Evolutionary conservation across 306 rosid genomes (phyloP).

Genomic region (Carpinus fangiana): DNA sequence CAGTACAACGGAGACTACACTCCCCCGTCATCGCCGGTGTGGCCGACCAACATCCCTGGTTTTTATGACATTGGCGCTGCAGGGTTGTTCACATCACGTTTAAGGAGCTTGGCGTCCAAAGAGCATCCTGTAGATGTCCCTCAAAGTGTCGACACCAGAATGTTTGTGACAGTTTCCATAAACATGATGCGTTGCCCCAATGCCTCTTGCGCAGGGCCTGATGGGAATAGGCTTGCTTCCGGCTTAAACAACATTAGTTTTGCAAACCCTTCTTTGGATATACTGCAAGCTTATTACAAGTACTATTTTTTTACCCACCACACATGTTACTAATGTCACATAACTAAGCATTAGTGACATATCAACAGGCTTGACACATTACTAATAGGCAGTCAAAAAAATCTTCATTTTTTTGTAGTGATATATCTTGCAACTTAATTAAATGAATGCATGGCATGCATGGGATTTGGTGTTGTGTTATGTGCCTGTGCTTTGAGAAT

Average conservation of each 20-base stretch:
- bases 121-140: conserved; percentile 44
- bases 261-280: conserved; percentile 28
- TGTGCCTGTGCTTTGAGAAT: too few species aligned
- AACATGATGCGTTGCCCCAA: conserved; percentile 34
- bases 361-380: too few species aligned
- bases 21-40: conserved; percentile 12
- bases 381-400: too few species aligned
- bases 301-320: background rate
- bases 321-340: too few species aligned
- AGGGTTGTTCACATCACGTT: conserved; percentile 14
- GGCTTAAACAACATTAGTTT: conserved; percentile 56
- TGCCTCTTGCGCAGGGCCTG: conserved; percentile 44
- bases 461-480: too few species aligned
- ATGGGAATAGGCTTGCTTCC: conserved; percentile 42
- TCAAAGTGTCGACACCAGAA: conserved; percentile 27
- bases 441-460: background rate
- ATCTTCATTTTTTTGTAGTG: too few species aligned
- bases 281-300: conserved; percentile 57
- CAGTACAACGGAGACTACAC: conserved; percentile 37
- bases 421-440: background rate
- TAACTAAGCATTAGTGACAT: too few species aligned
- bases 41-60: conserved; percentile 30
- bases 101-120: conserved; percentile 35
- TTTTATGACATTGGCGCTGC: conserved; percentile 36
- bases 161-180: conserved; percentile 35